Conservation (phyloP, 495 filamentous ascomycete genomes). For the Tetracladium marchalianum region DNA sequence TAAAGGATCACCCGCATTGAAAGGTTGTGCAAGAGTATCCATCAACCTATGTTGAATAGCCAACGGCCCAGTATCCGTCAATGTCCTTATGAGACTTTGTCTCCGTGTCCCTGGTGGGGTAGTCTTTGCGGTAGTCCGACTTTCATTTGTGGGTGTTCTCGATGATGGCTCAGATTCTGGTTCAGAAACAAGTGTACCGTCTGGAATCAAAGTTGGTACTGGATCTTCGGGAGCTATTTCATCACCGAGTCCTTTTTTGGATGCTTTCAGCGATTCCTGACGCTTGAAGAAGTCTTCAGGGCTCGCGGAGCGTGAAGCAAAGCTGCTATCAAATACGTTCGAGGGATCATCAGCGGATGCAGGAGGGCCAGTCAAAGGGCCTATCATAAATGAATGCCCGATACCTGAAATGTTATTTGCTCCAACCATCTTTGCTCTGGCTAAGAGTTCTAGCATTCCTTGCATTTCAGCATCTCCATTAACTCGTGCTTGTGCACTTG, state of each 20-base stretch:
- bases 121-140: conserved; percentile 39
- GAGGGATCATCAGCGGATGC: conserved; percentile 49
- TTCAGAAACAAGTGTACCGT: background rate
- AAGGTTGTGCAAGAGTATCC: conserved; percentile 83
- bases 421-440: conserved; percentile 66
- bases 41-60: conserved; percentile 74
- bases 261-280: conserved; percentile 25
- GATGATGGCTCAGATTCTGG: conserved; percentile 36
- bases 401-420: conserved; percentile 29
- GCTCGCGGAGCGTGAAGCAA: conserved; percentile 44
- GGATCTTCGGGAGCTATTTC: background rate
- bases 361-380: conserved; percentile 68
- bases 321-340: conserved; percentile 77
- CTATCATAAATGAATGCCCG: conserved; percentile 33
- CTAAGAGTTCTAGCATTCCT: conserved; percentile 80
- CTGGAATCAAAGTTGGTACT: background rate
- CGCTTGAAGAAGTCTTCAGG: conserved; percentile 33
- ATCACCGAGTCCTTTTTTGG: background rate
- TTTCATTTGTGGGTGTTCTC: conserved; percentile 45
- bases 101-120: conserved; percentile 45
- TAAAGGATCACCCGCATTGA: conserved; percentile 41
- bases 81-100: conserved; percentile 74
- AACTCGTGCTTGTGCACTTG: conserved; percentile 71
- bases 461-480: conserved; percentile 81
- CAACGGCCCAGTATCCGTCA: conserved; percentile 66